Evolutionary conservation across 2,329 filamentous ascomycete species (phyloP).

Genomic region (Clonostachys byssicola): DNA sequence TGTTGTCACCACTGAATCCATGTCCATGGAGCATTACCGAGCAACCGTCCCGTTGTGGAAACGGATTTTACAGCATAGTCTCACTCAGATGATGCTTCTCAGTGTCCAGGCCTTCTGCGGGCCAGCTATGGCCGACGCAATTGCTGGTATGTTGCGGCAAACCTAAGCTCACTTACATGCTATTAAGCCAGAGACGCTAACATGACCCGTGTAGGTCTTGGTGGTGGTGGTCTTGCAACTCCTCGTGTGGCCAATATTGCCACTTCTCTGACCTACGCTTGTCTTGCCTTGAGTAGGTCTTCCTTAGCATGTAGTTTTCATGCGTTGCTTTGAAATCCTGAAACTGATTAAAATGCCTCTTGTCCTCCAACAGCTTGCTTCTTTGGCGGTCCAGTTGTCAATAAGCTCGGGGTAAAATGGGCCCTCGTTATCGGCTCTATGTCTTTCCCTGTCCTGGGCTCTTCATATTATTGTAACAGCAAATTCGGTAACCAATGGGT

Average conservation of each 20-base stretch:
- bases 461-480: slow-evolving; percentile 42
- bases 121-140: slow-evolving; percentile 32
- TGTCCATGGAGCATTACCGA: slow-evolving; percentile 18
- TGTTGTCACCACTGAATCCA: too few relatives aligned
- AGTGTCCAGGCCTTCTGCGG: slow-evolving; percentile 39
- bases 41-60: slow-evolving; percentile 30
- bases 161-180: too few relatives aligned
- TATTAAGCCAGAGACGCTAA: too few relatives aligned
- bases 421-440: slow-evolving; percentile 28
- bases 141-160: slow-evolving; percentile 10
- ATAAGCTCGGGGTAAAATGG: slow-evolving; percentile 41
- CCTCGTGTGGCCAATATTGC: slow-evolving; percentile 36
- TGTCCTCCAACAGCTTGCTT: slow-evolving; percentile 23
- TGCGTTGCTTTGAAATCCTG: neutral
- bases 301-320: neutral
- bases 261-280: slow-evolving; percentile 10
- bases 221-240: slow-evolving; percentile 37
- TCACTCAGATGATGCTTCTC: slow-evolving; percentile 42
- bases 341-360: neutral
- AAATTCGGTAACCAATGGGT: slow-evolving; percentile 44
- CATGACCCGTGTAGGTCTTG: slow-evolving; percentile 13
- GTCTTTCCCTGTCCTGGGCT: slow-evolving; percentile 38
- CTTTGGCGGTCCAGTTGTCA: slow-evolving; percentile 36
- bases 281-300: slow-evolving; percentile 18
- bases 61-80: slow-evolving; percentile 36